A percentile compares a stretch with the other conserved stretches of the same genome.
Evolutionary conservation across 768 basidiomycete genomes (phyloP).

Genomic region (Xanthoconium purpureum): DNA sequence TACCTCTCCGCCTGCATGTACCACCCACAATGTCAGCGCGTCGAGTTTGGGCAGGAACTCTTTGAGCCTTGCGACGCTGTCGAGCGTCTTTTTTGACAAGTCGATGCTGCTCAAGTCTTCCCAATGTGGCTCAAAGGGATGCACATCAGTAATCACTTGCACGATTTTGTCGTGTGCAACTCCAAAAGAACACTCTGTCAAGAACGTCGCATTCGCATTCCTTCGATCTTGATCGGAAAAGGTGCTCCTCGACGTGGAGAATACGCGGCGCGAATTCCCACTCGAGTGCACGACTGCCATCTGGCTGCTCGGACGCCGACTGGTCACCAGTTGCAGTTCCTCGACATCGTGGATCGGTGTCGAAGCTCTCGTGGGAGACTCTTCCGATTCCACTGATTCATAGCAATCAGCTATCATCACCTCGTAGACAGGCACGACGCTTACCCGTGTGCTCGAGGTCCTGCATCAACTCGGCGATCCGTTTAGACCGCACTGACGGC

Average conservation of each 20-base stretch:
- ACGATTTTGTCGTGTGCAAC: slow-evolving; percentile 91
- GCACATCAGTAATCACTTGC: slow-evolving; percentile 88
- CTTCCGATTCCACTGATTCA: slow-evolving; percentile 35
- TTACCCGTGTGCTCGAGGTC: slow-evolving; percentile 68
- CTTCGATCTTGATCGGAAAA: slow-evolving; percentile 31
- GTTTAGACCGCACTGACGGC: slow-evolving; percentile 69
- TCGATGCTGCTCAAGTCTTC: slow-evolving; percentile 75
- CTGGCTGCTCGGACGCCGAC: slow-evolving; percentile 39
- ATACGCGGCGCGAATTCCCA: slow-evolving; percentile 37
- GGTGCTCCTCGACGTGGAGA: slow-evolving; percentile 44
- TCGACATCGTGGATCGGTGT: slow-evolving; percentile 44
- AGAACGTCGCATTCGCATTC: slow-evolving; percentile 68
- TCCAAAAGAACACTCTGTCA: slow-evolving; percentile 96
- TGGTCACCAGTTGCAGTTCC: slow-evolving; percentile 45
- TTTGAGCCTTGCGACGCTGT: slow-evolving; percentile 70
- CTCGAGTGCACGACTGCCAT: slow-evolving; percentile 21
- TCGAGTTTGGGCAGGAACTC: slow-evolving; percentile 88
- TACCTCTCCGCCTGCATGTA: neutral
- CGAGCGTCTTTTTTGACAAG: slow-evolving; percentile 56
- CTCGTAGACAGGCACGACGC: slow-evolving; percentile 32
- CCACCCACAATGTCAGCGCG: slow-evolving; percentile 67
- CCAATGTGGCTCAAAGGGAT: slow-evolving; percentile 95
- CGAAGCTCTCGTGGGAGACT: slow-evolving; percentile 56
- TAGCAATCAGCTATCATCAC: neutral
- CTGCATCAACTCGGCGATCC: slow-evolving; percentile 79